Percentiles rank a stretch among this genome's conserved stretches.
These are phyloP conservation scores for Esteya vermicola DNA, from an alignment of 2,329 filamentous ascomycete species.

Conservation along the genomic window DNA sequence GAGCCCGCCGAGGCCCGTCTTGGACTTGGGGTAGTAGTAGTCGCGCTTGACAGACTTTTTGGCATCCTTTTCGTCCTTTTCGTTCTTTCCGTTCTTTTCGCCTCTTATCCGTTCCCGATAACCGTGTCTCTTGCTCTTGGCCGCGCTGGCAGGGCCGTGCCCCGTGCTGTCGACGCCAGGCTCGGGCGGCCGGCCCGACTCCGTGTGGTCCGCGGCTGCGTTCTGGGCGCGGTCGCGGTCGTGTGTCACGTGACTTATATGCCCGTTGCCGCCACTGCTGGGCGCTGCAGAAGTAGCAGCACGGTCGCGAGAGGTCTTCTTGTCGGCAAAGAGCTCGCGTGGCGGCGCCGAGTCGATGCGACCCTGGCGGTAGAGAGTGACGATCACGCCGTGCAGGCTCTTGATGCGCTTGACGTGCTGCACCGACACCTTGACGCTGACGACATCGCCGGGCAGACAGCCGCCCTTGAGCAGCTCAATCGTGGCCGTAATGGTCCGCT, in stretches of 20 bases:
- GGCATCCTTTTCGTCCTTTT: neutral
- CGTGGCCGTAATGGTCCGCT: slow-evolving; percentile 73
- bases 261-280: neutral
- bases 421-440: slow-evolving; percentile 68
- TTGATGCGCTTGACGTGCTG: slow-evolving; percentile 82
- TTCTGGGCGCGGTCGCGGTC: too few relatives aligned
- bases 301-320: too few relatives aligned
- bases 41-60: slow-evolving; percentile 32
- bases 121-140: too few relatives aligned
- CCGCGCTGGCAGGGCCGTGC: too few relatives aligned
- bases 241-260: too few relatives aligned
- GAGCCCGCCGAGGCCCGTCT: slow-evolving; percentile 72
- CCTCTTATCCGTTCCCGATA: too few relatives aligned
- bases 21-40: slow-evolving; percentile 76
- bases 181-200: too few relatives aligned
- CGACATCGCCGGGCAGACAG: slow-evolving; percentile 69
- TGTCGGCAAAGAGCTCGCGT: slow-evolving; percentile 25
- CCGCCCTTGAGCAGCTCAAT: slow-evolving; percentile 73
- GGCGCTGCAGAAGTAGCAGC: neutral
- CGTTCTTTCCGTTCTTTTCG: neutral
- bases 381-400: slow-evolving; percentile 82
- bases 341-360: slow-evolving; percentile 67
- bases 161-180: neutral
- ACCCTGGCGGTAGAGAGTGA: slow-evolving; percentile 83
- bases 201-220: too few relatives aligned